Base-by-base conservation (phyloP, 2,329 filamentous ascomycete genomes). In the Magnaporthiopsis rhizophila region DNA sequence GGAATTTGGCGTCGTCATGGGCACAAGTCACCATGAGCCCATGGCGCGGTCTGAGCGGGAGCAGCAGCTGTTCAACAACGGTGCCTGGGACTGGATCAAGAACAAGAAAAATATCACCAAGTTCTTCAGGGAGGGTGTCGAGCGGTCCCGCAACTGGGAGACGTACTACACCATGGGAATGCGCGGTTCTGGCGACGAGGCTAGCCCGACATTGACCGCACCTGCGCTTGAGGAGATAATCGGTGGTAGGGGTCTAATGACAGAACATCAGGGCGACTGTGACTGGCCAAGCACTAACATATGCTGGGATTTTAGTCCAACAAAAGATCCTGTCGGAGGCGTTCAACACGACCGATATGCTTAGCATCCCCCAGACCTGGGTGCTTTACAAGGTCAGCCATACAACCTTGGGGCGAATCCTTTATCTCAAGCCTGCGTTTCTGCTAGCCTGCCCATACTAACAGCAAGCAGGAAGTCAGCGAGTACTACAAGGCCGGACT, bases 401-500 rank as follows among this genome's bases (percentile, higher is more conserved):
- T 13, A 18, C 36, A 5, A n/a, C 12, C 36, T 13, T 13, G 36
- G 5, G 36, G 36, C 36, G 15, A 13, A 12, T 0, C 36, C 36
- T 18, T 38, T 6, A 6, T 3, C 13, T 53, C 45, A 5, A 53
- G 18, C 7, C 18, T 6, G 6, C 45, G 2, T 53, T 13, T 9
- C 15, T 21, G 18, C 45, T 53, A 53, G 3, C 2, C 2, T 11
- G 7, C 45, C 56, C 13, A 34, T n/a, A 34, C 32, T 53, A 8
- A 53, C 45, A 2, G 50, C 45, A 30, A 3, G 34, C 38, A 68
- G 68, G 74, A 75, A 67, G 83, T 87, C 0, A 81, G 81, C 58
- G 81, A 79, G 13, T 86, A 86, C 69, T 86, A 81, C 68, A 79
- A 85, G 68, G 78, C 80, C 21, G 83, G 84, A 18, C 81, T 86